Conservation (phyloP, 768 basidiomycete genomes). For the Boletus fagicola region DNA sequence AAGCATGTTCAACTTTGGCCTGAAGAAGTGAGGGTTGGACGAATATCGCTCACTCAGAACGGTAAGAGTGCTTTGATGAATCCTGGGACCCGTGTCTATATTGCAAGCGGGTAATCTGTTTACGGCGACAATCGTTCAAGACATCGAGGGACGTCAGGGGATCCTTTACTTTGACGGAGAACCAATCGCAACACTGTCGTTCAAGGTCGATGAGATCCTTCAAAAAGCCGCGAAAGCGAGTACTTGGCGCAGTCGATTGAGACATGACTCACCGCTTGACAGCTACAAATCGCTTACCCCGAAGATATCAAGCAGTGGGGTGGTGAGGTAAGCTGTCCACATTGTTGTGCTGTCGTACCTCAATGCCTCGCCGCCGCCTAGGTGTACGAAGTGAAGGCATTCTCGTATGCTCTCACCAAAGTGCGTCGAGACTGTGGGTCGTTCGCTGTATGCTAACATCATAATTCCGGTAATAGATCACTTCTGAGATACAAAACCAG, state of each 20-base stretch:
- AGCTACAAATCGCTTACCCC: background rate
- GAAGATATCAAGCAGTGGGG: background rate
- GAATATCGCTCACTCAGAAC: background rate
- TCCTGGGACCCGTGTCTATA: too few species aligned
- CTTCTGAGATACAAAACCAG: background rate
- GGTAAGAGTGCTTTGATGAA: background rate
- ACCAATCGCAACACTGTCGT: background rate
- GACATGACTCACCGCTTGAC: background rate
- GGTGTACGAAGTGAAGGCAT: background rate
- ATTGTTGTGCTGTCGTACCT: background rate
- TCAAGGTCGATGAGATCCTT: background rate
- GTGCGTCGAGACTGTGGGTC: background rate
- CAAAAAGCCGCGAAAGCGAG: background rate
- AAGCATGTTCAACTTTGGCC: background rate
- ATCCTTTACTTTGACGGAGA: background rate
- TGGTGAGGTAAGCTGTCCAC: background rate
- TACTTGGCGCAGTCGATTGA: background rate
- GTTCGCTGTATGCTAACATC: background rate
- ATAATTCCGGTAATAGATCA: background rate
- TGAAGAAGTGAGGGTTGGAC: background rate
- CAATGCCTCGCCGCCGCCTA: background rate
- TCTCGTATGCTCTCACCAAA: background rate
- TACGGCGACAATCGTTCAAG: background rate
- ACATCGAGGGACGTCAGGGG: background rate
- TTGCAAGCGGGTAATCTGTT: background rate